phyloP scores from a whole-genome alignment of 2,329 filamentous ascomycete genomes.

The Zymoseptoria crescenta region DNA sequence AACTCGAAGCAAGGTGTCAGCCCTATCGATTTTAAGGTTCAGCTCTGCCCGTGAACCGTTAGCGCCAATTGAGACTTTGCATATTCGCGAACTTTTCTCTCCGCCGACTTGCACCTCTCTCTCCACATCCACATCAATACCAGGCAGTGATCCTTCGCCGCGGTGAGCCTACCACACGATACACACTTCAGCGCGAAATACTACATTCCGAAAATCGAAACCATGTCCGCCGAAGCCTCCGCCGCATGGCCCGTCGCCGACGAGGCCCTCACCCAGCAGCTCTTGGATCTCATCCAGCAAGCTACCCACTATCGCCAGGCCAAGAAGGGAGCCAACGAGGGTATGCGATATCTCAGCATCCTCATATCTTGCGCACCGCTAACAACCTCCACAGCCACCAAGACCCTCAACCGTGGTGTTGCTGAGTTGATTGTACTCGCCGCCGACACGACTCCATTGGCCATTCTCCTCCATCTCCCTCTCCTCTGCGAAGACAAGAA shows the following conservation, averaged over 20 bases:
- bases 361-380: neutral
- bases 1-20: neutral
- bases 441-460: constrained; percentile 77
- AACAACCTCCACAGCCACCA: constrained; percentile 49
- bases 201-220: constrained; percentile 6
- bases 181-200: neutral
- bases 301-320: constrained; percentile 54
- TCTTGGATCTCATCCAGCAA: constrained; percentile 56
- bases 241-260: constrained; percentile 36
- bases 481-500: constrained; percentile 73
- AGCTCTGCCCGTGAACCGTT: neutral
- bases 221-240: constrained; percentile 42
- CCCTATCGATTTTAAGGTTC: neutral
- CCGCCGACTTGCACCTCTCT: neutral
- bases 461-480: constrained; percentile 82
- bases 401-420: constrained; percentile 85
- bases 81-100: neutral
- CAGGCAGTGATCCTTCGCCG: neutral
- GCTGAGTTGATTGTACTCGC: constrained; percentile 83
- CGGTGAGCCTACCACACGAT: neutral
- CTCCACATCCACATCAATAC: neutral
- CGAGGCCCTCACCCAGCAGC: constrained; percentile 42
- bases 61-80: neutral
- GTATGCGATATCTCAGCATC: constrained; percentile 6
- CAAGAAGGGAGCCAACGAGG: constrained; percentile 82